Conservation (phyloP, 2,329 filamentous ascomycete genomes). For the Beauveria scarabaeidicola region DNA sequence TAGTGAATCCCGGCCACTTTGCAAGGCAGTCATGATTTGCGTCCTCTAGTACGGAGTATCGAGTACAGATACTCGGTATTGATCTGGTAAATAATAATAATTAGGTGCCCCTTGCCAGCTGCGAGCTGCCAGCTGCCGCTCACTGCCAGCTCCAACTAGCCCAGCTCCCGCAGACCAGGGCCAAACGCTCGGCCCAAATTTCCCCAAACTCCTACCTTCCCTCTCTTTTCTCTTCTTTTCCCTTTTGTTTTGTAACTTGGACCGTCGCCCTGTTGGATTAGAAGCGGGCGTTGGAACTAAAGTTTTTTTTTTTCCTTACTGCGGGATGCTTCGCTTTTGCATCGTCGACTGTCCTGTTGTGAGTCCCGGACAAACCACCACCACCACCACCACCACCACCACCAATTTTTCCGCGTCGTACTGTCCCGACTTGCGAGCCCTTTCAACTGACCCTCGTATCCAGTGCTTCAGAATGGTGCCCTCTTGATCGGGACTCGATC, state of each 20-base stretch:
- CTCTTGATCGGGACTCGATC: not conserved
- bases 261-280: not conserved
- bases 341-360: slow-evolving; percentile 1
- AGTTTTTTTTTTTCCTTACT: not conserved
- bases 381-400: not conserved
- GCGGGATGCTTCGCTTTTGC: slow-evolving; percentile 2
- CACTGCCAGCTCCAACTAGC: not conserved
- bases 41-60: not conserved
- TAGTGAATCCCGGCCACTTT: too few relatives aligned
- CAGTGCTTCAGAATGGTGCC: slow-evolving; percentile 1
- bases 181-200: slow-evolving; percentile 2
- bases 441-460: not conserved
- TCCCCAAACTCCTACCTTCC: not conserved
- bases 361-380: not conserved
- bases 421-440: not conserved
- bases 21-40: not conserved
- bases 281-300: not conserved
- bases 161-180: not conserved
- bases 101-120: not conserved
- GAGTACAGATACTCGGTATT: too few relatives aligned
- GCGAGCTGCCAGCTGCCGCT: not conserved
- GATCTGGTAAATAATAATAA: too few relatives aligned
- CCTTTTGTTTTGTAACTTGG: not conserved
- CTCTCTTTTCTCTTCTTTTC: not conserved
- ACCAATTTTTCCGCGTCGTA: not conserved